Base-by-base conservation (phyloP, 2,329 filamentous ascomycete species). In the Graphium sp. region DNA sequence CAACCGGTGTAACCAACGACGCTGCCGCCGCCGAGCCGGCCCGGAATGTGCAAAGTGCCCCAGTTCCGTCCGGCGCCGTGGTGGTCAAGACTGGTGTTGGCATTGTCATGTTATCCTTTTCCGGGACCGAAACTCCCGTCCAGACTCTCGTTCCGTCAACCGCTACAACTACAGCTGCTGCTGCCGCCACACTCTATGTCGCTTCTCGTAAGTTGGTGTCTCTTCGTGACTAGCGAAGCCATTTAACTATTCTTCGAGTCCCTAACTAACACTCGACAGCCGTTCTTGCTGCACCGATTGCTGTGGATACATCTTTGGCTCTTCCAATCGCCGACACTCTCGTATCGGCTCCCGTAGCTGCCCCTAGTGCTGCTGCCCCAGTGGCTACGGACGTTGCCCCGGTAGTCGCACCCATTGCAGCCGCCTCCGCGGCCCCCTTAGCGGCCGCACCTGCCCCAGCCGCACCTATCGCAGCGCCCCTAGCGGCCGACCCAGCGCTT, bases 381-480 rank as follows among this genome's bases (percentile, higher is more conserved):
- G 25, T 14, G 8, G 13, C 14, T 18, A 17, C 20, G 10, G 20
- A 22, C 4, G 20, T 12, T 22, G 3, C 10, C 9, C 4, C 25
- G 13, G 25, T 14, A 12, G 21, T 24, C 20, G 16, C 20, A 5
- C 17, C 23, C n/a, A 15, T 21, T 7, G 13, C 34, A 9, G 28
- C 34, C 7, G 15, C 28, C 4, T 18, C 25, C 3, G 14, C 31
- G 3, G 20, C 33, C 24, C 45, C 33, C 31, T 34, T 22, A 32
- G 25, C 15, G 22, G 35, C 10, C 26, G 33, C 28, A 10, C 29
- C 33, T 7, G 30, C 28, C 4, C 24, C 31, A 4, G 18, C 24
- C 5, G 18, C 34, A 10, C 26, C 34, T 7, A 14, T 26, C 5
- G 22, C 22, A 2, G 17, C 32, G 2, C 25, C 35, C 2, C 26